These are phyloP conservation scores for Chalciporus pseudorubinellus DNA, from an alignment of 768 basidiomycete species.

Conservation along the genomic window DNA sequence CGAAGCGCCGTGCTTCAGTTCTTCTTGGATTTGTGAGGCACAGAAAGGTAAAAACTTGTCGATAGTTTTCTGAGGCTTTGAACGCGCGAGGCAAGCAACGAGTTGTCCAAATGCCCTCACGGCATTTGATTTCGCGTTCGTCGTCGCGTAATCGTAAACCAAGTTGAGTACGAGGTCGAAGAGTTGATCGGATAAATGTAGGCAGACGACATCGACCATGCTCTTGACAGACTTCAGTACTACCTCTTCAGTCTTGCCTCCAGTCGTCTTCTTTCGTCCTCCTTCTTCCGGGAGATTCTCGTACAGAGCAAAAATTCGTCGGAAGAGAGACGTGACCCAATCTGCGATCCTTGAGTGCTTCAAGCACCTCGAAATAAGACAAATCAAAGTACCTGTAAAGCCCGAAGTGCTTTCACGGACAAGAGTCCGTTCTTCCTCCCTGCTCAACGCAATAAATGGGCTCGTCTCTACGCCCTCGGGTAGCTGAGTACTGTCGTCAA, in stretches of 20 bases:
- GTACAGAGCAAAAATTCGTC: slow-evolving; percentile 76
- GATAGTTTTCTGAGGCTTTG: slow-evolving; percentile 71
- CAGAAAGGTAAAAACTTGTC: slow-evolving; percentile 81
- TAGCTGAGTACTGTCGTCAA: slow-evolving; percentile 46
- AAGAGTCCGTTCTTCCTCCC: slow-evolving; percentile 67
- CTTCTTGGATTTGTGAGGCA: slow-evolving; percentile 71
- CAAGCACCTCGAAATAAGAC: not conserved
- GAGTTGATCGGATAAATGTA: slow-evolving; percentile 59
- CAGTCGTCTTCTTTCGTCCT: slow-evolving; percentile 79
- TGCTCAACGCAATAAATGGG: slow-evolving; percentile 41
- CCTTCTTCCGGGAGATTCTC: slow-evolving; percentile 96
- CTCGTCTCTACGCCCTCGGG: slow-evolving; percentile 48
- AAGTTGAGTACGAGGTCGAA: slow-evolving; percentile 86
- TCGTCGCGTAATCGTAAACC: slow-evolving; percentile 83
- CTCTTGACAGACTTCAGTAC: slow-evolving; percentile 77
- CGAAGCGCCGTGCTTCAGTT: slow-evolving; percentile 88
- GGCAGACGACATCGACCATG: slow-evolving; percentile 77
- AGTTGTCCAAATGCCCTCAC: slow-evolving; percentile 88
- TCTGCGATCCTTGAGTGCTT: slow-evolving; percentile 40
- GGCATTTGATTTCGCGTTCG: slow-evolving; percentile 88
- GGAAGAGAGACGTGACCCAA: slow-evolving; percentile 77
- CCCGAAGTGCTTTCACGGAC: slow-evolving; percentile 75
- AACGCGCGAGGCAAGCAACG: slow-evolving; percentile 78
- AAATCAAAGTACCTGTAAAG: slow-evolving; percentile 62
- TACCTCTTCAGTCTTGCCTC: slow-evolving; percentile 74